phyloP scores from a whole-genome alignment of 257 asterid genomes.

The Jacaranda copaia region DNA sequence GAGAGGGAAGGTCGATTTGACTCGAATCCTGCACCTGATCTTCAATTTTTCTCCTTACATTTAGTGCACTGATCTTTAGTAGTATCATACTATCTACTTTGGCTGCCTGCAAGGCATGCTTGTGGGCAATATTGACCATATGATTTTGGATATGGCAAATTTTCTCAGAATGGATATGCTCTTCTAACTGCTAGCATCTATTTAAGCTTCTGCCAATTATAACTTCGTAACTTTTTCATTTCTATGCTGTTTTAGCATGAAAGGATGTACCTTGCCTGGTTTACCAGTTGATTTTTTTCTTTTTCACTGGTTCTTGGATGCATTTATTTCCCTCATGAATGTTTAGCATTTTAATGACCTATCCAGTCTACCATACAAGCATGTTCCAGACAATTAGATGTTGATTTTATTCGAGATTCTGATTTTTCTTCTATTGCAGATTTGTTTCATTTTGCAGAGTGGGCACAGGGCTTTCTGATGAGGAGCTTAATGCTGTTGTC shows the following conservation, averaged over 20 bases:
- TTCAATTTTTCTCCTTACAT: background rate
- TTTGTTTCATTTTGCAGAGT: slow-evolving; percentile 96
- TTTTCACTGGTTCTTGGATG: background rate
- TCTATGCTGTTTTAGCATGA: background rate
- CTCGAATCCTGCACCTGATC: too few species aligned
- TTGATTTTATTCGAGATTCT: slow-evolving; percentile 29
- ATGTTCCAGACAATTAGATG: slow-evolving; percentile 27
- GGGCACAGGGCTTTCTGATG: slow-evolving; percentile 97
- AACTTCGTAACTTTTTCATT: background rate
- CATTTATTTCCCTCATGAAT: slow-evolving; percentile 7
- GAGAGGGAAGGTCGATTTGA: too few species aligned
- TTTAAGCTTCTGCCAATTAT: background rate
- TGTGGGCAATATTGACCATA: background rate
- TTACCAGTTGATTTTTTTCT: background rate
- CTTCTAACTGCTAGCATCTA: background rate
- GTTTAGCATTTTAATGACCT: slow-evolving; percentile 9
- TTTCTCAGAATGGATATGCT: background rate
- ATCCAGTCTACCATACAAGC: slow-evolving; percentile 22
- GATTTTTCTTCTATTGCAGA: slow-evolving; percentile 68
- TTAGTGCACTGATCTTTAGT: background rate
- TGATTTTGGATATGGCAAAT: slow-evolving; percentile 3
- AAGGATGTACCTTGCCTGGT: background rate
- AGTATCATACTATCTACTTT: background rate
- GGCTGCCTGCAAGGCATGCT: background rate
- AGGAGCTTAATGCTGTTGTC: slow-evolving; percentile 83